Conservation (phyloP, 139 green algal genomes). For the Trebouxia sp. region DNA sequence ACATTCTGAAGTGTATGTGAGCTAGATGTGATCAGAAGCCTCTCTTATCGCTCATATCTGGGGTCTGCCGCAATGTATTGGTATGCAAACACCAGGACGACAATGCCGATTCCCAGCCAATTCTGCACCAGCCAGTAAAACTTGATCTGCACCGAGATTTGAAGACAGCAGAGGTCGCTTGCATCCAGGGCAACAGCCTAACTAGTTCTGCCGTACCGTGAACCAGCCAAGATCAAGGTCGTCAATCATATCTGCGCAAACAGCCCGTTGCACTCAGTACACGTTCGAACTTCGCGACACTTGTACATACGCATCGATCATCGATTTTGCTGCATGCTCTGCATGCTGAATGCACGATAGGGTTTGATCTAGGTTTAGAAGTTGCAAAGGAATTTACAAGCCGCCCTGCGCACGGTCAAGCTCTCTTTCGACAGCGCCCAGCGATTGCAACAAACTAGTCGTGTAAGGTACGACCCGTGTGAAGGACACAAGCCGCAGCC, state of each 20-base stretch:
- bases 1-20: constrained; percentile 39
- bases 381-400: neutral
- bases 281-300: no score
- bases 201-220: neutral
- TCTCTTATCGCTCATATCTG: constrained; percentile 35
- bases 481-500: constrained; percentile 39
- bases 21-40: neutral
- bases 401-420: neutral
- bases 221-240: constrained; percentile 35
- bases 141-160: no score
- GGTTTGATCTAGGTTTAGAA: neutral
- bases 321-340: no score
- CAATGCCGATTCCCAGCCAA: constrained; percentile 71
- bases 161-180: neutral
- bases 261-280: no score
- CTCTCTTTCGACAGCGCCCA: neutral
- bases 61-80: constrained; percentile 69
- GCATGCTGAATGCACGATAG: neutral
- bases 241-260: constrained; percentile 27
- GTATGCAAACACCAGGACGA: constrained; percentile 76
- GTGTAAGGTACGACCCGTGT: neutral
- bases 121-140: constrained; percentile 50
- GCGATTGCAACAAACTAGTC: no score
- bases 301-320: no score
- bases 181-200: neutral